Base-by-base conservation (phyloP, 2,329 filamentous ascomycete genomes). In the Colletotrichum phormii region DNA sequence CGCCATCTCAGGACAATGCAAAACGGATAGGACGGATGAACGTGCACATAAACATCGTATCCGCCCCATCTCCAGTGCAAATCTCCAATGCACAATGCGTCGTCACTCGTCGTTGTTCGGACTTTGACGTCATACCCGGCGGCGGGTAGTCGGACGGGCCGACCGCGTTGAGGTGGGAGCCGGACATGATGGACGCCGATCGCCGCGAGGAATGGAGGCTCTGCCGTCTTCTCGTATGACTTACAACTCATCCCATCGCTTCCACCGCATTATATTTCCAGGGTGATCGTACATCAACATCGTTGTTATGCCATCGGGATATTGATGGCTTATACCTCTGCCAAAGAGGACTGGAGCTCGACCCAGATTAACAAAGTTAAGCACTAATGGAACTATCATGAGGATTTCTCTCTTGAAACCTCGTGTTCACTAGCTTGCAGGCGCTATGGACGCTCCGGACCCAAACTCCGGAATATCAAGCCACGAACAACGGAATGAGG, bases 61-160 rank as follows among this genome's bases (percentile, higher is more conserved):
- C 37, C 35, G 51, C 59, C 37, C 29, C 9, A 24, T 59, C 61
- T 58, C 67, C 22, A 22, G 26, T 60, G 15, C 31, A 54, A 60
- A 54, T 55, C 33, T 71, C n/a, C 55, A 35, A 26, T 55, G 29
- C 33, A 60, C 46, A 67, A 61, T 68, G 57, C 58, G 12, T 26
- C 12, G 24, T 33, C n/a, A 22, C 8, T 53, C 12, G 24, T 33
- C n/a, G 22, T 13, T 53, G 22, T 54, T 11, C 51, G 22, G 18
- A 15, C 57, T 58, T 26, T 42, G 66, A 68, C 58, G 33, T 57
- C 58, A 46, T 29, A 33, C 15, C 22, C 22, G 29, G n/a, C 53
- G 29, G 35, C 15, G 18, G 15, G 53, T n/a, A 29, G 33, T n/a
- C 31, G 46, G 53, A 51, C 55, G 13, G 7, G 55, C 49, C 60